phyloP scores from a whole-genome alignment of 2,329 filamentous ascomycete genomes.

The Beauveria varroae region DNA sequence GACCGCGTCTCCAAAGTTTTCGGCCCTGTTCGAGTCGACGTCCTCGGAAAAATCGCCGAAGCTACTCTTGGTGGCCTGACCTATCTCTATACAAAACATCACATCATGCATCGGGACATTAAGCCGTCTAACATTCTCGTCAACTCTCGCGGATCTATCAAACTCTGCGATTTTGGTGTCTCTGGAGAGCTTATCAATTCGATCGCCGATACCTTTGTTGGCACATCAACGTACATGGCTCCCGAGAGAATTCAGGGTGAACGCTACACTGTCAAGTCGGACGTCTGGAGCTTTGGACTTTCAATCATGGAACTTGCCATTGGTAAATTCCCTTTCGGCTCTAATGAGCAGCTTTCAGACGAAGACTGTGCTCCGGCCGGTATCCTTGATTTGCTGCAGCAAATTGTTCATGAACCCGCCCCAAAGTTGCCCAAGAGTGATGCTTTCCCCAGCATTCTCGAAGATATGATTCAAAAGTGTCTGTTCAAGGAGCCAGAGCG shows the following conservation, averaged over 20 bases:
- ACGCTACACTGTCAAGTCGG: conserved; percentile 94
- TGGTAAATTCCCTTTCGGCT: conserved; percentile 89
- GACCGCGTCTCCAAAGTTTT: conserved; percentile 93
- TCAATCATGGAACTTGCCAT: conserved; percentile 96
- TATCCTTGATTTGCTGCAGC: conserved; percentile 90
- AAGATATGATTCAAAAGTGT: conserved; percentile 96
- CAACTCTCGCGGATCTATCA: conserved; percentile 90
- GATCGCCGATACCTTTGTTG: conserved; percentile 95
- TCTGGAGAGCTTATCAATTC: conserved; percentile 97
- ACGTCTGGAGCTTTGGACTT: conserved; percentile 97
- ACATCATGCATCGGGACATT: conserved; percentile 98
- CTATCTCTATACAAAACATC: conserved; percentile 90
- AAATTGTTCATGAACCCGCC: conserved; percentile 94
- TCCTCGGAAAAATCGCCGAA: conserved; percentile 95
- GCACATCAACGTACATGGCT: conserved; percentile 98
- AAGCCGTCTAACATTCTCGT: conserved; percentile 97
- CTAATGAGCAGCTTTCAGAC: conserved; percentile 62
- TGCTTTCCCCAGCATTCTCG: conserved; percentile 88
- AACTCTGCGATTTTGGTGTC: conserved; percentile 98
- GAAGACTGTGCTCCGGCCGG: conserved; percentile 80
- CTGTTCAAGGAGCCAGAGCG: conserved; percentile 82
- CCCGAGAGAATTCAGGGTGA: conserved; percentile 96
- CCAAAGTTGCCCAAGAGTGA: conserved; percentile 94
- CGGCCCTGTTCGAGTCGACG: conserved; percentile 89
- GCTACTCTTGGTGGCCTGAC: conserved; percentile 87